phyloP scores from a whole-genome alignment of 352 stramenopile genomes.

The Phytophthora uliginosa region DNA sequence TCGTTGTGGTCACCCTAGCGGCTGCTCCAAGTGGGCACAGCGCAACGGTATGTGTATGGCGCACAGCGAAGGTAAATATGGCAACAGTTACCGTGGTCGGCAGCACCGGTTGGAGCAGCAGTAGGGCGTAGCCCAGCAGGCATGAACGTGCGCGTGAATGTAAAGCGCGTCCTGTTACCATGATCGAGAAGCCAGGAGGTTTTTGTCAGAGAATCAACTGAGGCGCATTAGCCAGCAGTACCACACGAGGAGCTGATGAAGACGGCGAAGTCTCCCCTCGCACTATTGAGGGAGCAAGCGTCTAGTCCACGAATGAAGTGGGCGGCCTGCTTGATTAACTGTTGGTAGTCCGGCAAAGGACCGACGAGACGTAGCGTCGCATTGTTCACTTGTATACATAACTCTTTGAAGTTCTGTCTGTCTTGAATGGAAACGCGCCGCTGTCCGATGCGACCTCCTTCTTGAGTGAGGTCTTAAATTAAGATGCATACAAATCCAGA shows the following conservation, averaged over 20 bases:
- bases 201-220: conserved; percentile 30
- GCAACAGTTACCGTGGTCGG: conserved; percentile 82
- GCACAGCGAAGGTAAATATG: conserved; percentile 85
- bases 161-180: conserved; percentile 17
- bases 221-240: conserved; percentile 27
- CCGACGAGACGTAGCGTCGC: conserved; percentile 14
- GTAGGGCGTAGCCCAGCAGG: conserved; percentile 12
- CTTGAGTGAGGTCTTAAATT: background rate
- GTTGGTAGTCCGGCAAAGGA: conserved; percentile 11
- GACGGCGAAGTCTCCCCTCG: conserved; percentile 18
- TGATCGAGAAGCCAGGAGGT: conserved; percentile 11
- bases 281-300: conserved; percentile 24
- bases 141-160: conserved; percentile 13
- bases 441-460: background rate
- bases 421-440: background rate
- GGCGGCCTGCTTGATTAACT: conserved; percentile 21
- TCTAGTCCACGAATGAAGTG: conserved; percentile 39
- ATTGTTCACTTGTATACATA: conserved; percentile 40
- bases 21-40: conserved; percentile 86
- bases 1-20: conserved; percentile 75
- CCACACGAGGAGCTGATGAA: conserved; percentile 37
- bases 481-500: too few relatives aligned
- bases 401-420: background rate
- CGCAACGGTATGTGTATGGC: conserved; percentile 90
- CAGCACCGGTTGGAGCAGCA: conserved; percentile 52